Conservation (phyloP, 2,329 filamentous ascomycete species). For the Aspergillus fumigatiaffinis region DNA sequence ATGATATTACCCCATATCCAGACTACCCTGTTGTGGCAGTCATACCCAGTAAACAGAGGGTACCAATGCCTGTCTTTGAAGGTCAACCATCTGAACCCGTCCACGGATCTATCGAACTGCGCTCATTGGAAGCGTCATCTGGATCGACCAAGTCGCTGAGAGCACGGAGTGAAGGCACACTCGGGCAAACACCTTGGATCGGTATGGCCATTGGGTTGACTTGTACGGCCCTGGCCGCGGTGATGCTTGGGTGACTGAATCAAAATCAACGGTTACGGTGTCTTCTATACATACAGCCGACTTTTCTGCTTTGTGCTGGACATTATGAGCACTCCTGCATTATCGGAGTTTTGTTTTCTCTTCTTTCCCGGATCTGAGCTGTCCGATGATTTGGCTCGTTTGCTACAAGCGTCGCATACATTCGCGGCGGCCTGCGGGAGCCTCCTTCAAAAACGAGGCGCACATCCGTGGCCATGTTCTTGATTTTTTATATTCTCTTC, state of each 20-base stretch:
- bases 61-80: constrained; percentile 15
- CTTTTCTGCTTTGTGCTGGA: constrained; percentile 1
- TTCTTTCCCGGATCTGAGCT: not conserved
- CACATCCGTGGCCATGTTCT: too few relatives aligned
- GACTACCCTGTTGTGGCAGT: too few relatives aligned
- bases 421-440: too few relatives aligned
- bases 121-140: constrained; percentile 17
- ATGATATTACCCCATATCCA: not conserved
- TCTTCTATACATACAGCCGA: not conserved
- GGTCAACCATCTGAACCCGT: constrained; percentile 26
- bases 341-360: constrained; percentile 12
- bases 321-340: constrained; percentile 11
- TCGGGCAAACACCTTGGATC: constrained; percentile 40
- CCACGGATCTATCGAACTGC: constrained; percentile 28
- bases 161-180: constrained; percentile 35
- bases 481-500: constrained; percentile 6
- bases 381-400: constrained; percentile 1
- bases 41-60: too few relatives aligned
- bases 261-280: too few relatives aligned
- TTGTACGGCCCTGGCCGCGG: constrained; percentile 35
- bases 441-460: too few relatives aligned
- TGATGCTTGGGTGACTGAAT: constrained; percentile 33
- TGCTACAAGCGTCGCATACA: constrained; percentile 16
- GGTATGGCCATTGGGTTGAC: constrained; percentile 40
- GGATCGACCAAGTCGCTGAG: constrained; percentile 26